A percentile compares a stretch with the other conserved stretches of the same genome.
Conservation (phyloP, 1,139 yeast genomes). For the Geotrichum restrictum region DNA sequence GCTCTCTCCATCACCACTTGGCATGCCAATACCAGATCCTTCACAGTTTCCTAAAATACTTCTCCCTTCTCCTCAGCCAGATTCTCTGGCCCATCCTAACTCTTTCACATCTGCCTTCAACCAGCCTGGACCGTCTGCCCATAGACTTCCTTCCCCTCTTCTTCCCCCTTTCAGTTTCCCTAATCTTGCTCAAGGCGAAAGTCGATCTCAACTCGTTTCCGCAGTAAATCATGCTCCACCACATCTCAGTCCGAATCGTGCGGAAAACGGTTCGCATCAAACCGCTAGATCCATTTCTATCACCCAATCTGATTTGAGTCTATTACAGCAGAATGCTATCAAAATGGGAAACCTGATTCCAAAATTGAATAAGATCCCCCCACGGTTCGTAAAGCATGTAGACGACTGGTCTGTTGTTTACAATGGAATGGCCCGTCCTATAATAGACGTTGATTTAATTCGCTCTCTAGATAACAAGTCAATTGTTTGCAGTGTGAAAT, state of each 20-base stretch:
- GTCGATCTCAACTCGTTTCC: too few relatives aligned
- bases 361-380: constrained; percentile 71
- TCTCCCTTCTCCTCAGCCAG: too few relatives aligned
- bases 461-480: constrained; percentile 89
- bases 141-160: too few relatives aligned
- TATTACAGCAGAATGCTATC: constrained; percentile 36
- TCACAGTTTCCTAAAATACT: too few relatives aligned
- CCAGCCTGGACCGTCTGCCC: too few relatives aligned
- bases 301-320: constrained; percentile 29
- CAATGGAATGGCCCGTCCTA: constrained; percentile 76
- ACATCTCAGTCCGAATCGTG: constrained; percentile 26
- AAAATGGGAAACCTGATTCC: constrained; percentile 56
- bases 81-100: too few relatives aligned
- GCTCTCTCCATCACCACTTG: too few relatives aligned
- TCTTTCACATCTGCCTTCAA: too few relatives aligned
- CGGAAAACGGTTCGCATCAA: constrained; percentile 24
- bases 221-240: too few relatives aligned
- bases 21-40: too few relatives aligned
- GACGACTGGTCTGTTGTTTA: constrained; percentile 86
- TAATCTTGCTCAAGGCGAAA: too few relatives aligned
- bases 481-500: constrained; percentile 94
- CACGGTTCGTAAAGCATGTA: constrained; percentile 78
- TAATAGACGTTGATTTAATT: constrained; percentile 79
- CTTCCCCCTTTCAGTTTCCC: too few relatives aligned
- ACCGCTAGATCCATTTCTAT: constrained; percentile 2